Percentiles rank a stretch among this genome's conserved stretches.
phyloP scores from a whole-genome alignment of 139 green algal species.

The Haematococcus lacustris region DNA sequence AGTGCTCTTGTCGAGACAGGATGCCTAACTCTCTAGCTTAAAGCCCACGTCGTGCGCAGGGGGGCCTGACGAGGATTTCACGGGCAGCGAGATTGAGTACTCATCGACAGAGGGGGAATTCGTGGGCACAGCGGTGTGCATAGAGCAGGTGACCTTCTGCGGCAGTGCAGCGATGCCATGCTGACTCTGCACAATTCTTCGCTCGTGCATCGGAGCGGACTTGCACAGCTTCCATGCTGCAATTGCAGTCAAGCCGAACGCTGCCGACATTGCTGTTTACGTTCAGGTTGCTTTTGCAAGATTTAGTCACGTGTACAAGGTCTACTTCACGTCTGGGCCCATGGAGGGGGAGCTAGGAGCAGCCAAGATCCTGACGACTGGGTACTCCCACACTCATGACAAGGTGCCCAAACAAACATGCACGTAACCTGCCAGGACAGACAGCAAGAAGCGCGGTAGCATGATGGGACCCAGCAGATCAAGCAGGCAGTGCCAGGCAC shows the following conservation, averaged over 20 bases:
- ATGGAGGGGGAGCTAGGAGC: neutral
- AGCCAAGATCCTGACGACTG: conserved; percentile 8
- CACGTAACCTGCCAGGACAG: neutral
- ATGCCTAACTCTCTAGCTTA: too few species aligned
- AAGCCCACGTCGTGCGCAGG: too few species aligned
- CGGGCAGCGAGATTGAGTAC: neutral
- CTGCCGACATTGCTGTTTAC: neutral
- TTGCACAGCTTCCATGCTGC: neutral
- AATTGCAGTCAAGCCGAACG: neutral
- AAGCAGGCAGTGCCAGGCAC: too few species aligned
- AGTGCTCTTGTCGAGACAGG: too few species aligned
- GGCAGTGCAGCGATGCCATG: neutral
- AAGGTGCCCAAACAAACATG: conserved; percentile 2
- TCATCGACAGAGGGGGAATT: neutral
- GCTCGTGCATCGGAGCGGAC: neutral
- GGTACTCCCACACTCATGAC: neutral
- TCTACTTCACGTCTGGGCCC: neutral
- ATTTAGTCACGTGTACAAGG: conserved; percentile 9
- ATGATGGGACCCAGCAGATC: too few species aligned
- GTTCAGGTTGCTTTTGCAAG: neutral
- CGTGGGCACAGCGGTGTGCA: neutral
- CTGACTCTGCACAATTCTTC: neutral
- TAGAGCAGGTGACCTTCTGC: neutral
- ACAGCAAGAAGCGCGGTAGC: too few species aligned
- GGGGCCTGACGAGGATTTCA: neutral